Conservation (phyloP, 2,329 filamentous ascomycete genomes). For the Fusarium chuoi region DNA sequence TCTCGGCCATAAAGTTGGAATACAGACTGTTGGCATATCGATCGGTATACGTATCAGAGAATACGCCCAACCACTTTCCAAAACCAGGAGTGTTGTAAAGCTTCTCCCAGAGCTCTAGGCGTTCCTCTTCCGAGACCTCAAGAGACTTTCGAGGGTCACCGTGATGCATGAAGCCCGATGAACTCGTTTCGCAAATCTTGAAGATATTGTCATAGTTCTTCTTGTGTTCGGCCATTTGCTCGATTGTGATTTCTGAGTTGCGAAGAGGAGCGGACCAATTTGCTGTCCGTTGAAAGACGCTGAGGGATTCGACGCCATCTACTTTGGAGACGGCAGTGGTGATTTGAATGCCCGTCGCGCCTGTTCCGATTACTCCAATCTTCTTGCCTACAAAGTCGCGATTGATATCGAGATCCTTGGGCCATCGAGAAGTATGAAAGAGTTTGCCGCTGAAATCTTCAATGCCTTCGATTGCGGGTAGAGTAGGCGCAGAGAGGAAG, state of each 20-base stretch:
- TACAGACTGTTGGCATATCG: constrained; percentile 25
- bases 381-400: constrained; percentile 21
- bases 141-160: constrained; percentile 26
- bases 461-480: constrained; percentile 20
- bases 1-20: constrained; percentile 26
- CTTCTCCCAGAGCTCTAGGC: constrained; percentile 20
- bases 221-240: constrained; percentile 23
- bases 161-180: constrained; percentile 28
- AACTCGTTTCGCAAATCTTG: constrained; percentile 8
- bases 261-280: constrained; percentile 41
- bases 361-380: constrained; percentile 27
- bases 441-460: constrained; percentile 18
- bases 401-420: neutral
- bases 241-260: constrained; percentile 20
- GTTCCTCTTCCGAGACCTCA: constrained; percentile 16
- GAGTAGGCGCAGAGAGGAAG: constrained; percentile 20
- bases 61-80: constrained; percentile 30
- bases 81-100: constrained; percentile 22
- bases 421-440: constrained; percentile 32
- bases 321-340: constrained; percentile 31
- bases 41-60: constrained; percentile 32
- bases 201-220: constrained; percentile 28
- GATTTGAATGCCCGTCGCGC: constrained; percentile 33
- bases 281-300: constrained; percentile 45
- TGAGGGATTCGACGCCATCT: constrained; percentile 48